Base-by-base conservation (phyloP, 2,329 filamentous ascomycete genomes). In the Sporothrix pallida region DNA sequence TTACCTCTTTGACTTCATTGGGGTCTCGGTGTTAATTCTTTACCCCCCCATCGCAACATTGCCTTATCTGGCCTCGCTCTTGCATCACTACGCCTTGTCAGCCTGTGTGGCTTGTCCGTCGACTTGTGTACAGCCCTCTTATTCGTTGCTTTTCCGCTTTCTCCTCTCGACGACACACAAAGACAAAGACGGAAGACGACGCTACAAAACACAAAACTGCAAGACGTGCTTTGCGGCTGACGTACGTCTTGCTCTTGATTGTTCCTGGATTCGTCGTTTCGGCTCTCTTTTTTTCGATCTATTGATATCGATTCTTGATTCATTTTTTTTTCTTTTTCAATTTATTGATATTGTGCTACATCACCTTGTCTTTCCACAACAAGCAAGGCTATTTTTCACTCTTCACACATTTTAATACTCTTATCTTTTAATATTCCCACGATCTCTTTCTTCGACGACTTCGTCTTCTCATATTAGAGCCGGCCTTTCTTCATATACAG, bases 191-290 rank as follows among this genome's bases (percentile, higher is more conserved):
- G 31, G 31, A 37, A 5, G 31, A 37, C 31, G 31, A 37, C 31
- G 31, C 31, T 37, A 37, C 31, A 37, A 5, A 37, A 37, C 31
- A 2, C 31, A 54, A 7, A 52, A 2, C 63, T 6, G 15, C 65
- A 68, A 52, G 65, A 69, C 67, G 67, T 69, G 67, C 46, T 69
- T 42, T 69, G 48, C 67, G 67, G 67, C 67, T 69, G 67, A 69
- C 67, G 65, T 31, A 50, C 44, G 26, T 52, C 65, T 52, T 23
- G 12, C 26, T 52, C 26, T 69, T 54, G 37, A 54, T 50, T 20
- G 23, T 1, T 42, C 44, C 26, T 56, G 10, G 2, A 37, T 3
- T 5, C 31, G 4, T 20, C 8, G 13, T 20, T 52, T 52, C 48
- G 23, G 31, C 31, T 5, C 2, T 37, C 31, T 37, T 63, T 15